Conservation (phyloP, 1,284 basidiomycete genomes). For the Cryptococcus amylolentus region DNA sequence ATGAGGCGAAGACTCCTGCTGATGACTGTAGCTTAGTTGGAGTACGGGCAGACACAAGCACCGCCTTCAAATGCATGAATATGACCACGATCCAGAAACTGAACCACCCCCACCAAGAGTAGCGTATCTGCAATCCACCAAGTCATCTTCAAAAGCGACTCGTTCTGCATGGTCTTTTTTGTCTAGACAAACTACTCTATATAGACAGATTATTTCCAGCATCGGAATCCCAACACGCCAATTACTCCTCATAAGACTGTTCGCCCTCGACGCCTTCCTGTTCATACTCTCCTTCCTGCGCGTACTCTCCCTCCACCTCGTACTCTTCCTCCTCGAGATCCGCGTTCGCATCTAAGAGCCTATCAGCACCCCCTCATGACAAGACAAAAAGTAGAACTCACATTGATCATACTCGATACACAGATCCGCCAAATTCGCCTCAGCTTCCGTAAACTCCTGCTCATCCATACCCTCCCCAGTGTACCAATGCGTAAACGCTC, state of each 20-base stretch:
- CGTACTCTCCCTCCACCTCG: conserved; percentile 10
- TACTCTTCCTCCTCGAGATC: conserved; percentile 34
- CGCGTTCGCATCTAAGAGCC: conserved; percentile 23
- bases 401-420: conserved; percentile 46
- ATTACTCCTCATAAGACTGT: conserved; percentile 15
- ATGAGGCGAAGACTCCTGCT: too few relatives aligned
- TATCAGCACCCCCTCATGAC: not conserved
- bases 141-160: too few relatives aligned
- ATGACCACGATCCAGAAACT: too few relatives aligned
- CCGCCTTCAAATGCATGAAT: too few relatives aligned
- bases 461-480: conserved; percentile 86
- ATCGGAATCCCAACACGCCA: not conserved
- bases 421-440: conserved; percentile 46
- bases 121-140: too few relatives aligned
- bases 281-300: not conserved
- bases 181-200: too few relatives aligned
- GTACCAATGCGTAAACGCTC: conserved; percentile 77
- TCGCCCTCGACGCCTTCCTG: conserved; percentile 3
- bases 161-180: too few relatives aligned
- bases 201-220: too few relatives aligned
- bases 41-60: too few relatives aligned
- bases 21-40: too few relatives aligned
- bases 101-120: too few relatives aligned
- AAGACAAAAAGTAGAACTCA: conserved; percentile 5
- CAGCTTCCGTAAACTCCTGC: conserved; percentile 81